Percentiles rank a stretch among this genome's conserved stretches.
These are phyloP conservation scores for Aspergillus niger DNA, from an alignment of 2,329 filamentous ascomycete genomes.

Conservation along the genomic window DNA sequence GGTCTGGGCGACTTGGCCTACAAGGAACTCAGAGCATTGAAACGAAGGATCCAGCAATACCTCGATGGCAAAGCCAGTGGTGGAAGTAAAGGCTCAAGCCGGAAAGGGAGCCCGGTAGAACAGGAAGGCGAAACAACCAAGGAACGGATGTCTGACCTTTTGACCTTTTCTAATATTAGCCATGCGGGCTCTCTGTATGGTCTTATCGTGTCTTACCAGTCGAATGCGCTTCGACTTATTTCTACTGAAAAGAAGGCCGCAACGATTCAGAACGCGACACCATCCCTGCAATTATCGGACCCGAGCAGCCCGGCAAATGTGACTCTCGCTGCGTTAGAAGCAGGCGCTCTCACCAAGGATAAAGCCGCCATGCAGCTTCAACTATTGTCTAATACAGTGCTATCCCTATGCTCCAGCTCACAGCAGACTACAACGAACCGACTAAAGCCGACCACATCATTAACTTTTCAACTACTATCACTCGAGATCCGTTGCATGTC, in stretches of 20 bases:
- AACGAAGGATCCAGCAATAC: conserved; percentile 38
- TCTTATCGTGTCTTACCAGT: conserved; percentile 43
- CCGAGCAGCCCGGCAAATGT: conserved; percentile 43
- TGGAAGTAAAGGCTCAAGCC: conserved; percentile 20
- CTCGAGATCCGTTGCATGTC: conserved; percentile 45
- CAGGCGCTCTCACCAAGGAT: conserved; percentile 37
- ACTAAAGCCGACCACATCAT: conserved; percentile 32
- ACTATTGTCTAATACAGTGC: conserved; percentile 43
- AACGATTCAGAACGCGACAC: conserved; percentile 34
- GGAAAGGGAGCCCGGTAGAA: conserved; percentile 14
- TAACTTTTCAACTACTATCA: conserved; percentile 46
- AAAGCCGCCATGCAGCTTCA: conserved; percentile 49
- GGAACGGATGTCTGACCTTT: conserved; percentile 42
- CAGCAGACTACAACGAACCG: conserved; percentile 22
- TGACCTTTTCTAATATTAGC: conserved; percentile 36
- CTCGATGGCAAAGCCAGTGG: conserved; percentile 26
- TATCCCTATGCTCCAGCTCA: conserved; percentile 35
- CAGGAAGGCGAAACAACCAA: conserved; percentile 33
- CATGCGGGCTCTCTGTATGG: conserved; percentile 30
- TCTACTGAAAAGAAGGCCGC: conserved; percentile 35
- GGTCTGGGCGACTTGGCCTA: conserved; percentile 45
- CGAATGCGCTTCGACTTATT: conserved; percentile 43
- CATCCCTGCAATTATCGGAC: conserved; percentile 37
- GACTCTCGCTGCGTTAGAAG: conserved; percentile 41
- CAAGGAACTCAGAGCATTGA: conserved; percentile 44